Evolutionary conservation across 805 yeast genomes (phyloP), one percentile per base, ranked within the genome.

Genomic region (Metschnikowia kunwiensis): DNA sequence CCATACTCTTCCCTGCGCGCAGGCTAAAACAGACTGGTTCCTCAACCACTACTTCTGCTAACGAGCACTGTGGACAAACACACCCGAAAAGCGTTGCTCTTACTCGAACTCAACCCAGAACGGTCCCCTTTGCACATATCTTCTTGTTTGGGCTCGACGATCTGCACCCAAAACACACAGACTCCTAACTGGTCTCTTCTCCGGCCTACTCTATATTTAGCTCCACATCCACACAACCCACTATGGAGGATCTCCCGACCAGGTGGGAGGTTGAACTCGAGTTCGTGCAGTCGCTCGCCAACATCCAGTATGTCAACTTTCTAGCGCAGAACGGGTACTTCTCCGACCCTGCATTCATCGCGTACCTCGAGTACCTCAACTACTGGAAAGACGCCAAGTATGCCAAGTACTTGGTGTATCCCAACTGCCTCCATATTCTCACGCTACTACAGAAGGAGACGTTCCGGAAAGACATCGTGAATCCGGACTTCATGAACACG

Each of bases 231-330:
- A n/a, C 30, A 24, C 17, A 24, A 21, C 13, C 5, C n/a, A 28
- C 5, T 17, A 49, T 43, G 46, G 53, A 48, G 18, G 49, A 47
- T 20, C 65, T 77, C n/a, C 88, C 91, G n/a, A 74, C 84, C 5
- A 60, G 95, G 39, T 86, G 91, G 86, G 95, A 86, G 53, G 77
- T 86, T 15, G 95, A 86, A 50, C 69, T 86, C n/a, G 97, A 85
- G 75, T 91, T 91, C 61, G 94, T 91, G 3, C 97, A 91, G 61
- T 82, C 95, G 11, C 69, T 91, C 22, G 86, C 96, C 2, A 93
- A 91, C 58, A 79, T 91, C 29, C 95, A 83, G 57, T 91, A 89
- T 55, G 71, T 91, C 38, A 81, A 86, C 46, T 88, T 78, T 52
- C 68, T 91, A 17, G 96, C 96, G 2, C 96, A 89, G 59, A 84